A percentile compares a stretch with the other conserved stretches of the same genome.
phyloP scores from a whole-genome alignment of 305 asterid genomes.

The Plantago coronopus region DNA sequence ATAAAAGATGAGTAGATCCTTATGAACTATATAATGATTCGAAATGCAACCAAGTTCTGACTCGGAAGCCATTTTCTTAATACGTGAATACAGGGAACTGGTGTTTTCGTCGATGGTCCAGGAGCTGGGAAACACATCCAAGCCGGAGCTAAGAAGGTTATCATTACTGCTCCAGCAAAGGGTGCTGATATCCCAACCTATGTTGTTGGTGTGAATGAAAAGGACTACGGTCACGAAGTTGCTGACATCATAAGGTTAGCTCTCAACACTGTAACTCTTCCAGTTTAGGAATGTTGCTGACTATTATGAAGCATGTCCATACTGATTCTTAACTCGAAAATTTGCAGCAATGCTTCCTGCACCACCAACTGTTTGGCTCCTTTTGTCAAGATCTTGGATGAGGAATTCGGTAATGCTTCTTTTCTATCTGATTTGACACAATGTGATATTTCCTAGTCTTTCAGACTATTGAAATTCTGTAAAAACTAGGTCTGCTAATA shows the following conservation, averaged over 20 bases:
- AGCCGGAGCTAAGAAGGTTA: constrained; percentile 94
- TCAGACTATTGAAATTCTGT: no score
- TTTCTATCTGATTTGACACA: neutral
- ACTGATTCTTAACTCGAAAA: constrained; percentile 6
- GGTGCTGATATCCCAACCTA: constrained; percentile 92
- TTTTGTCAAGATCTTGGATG: constrained; percentile 79
- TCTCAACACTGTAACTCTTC: neutral
- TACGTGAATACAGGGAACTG: constrained; percentile 57
- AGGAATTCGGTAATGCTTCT: constrained; percentile 55
- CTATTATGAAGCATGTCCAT: neutral
- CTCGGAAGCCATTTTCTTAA: neutral
- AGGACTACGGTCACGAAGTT: constrained; percentile 72
- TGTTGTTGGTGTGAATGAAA: constrained; percentile 81
- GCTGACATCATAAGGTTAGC: constrained; percentile 73
- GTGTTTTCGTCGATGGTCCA: constrained; percentile 91
- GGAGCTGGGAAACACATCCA: constrained; percentile 97
- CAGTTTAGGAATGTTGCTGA: neutral
- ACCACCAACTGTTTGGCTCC: constrained; percentile 99
- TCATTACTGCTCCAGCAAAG: constrained; percentile 92
- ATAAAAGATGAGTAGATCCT: no score
- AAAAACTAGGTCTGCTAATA: neutral
- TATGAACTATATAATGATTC: no score
- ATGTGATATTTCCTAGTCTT: no score
- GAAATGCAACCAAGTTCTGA: no score
- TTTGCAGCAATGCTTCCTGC: constrained; percentile 93